Conservation (phyloP, 306 rosid genomes). For the Sophora flavescens region DNA sequence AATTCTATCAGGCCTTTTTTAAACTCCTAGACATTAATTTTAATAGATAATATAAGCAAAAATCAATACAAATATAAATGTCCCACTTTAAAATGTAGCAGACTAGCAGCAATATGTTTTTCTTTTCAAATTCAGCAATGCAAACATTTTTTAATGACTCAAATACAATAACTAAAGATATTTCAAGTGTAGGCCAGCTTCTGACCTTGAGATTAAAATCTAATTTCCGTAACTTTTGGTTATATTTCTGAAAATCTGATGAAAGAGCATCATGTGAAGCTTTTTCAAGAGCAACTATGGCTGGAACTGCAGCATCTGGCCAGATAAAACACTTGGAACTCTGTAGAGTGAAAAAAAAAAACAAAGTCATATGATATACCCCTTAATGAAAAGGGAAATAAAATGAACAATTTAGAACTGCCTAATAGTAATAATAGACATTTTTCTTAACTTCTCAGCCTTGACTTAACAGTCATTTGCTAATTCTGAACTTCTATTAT, state of each 20-base stretch:
- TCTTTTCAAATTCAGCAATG: neutral
- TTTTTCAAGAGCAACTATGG: conserved; percentile 81
- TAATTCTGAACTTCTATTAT: conserved; percentile 44
- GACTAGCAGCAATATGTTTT: neutral
- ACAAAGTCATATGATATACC: conserved; percentile 20
- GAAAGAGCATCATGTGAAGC: conserved; percentile 73
- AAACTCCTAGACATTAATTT: conserved; percentile 29
- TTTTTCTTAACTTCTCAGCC: conserved; percentile 59
- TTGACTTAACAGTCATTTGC: conserved; percentile 54
- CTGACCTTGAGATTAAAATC: conserved; percentile 80
- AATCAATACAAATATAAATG: conserved; percentile 9
- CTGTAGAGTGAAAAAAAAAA: conserved; percentile 54
- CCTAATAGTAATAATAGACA: conserved; percentile 1
- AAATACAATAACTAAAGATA: conserved; percentile 5
- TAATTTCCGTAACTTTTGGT: conserved; percentile 83
- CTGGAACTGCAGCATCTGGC: conserved; percentile 89
- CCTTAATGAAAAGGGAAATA: conserved; percentile 1
- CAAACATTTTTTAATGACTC: neutral
- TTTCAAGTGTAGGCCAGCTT: conserved; percentile 37
- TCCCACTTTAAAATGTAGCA: neutral
- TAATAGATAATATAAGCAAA: conserved; percentile 27
- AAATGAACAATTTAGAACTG: conserved; percentile 19
- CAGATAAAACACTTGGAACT: conserved; percentile 67
- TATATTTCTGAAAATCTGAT: conserved; percentile 81
- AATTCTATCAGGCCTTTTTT: neutral